A percentile compares a stretch with the other conserved stretches of the same genome.
phyloP scores from a whole-genome alignment of 2,329 filamentous ascomycete species.

The Sordariomycetes sp. region DNA sequence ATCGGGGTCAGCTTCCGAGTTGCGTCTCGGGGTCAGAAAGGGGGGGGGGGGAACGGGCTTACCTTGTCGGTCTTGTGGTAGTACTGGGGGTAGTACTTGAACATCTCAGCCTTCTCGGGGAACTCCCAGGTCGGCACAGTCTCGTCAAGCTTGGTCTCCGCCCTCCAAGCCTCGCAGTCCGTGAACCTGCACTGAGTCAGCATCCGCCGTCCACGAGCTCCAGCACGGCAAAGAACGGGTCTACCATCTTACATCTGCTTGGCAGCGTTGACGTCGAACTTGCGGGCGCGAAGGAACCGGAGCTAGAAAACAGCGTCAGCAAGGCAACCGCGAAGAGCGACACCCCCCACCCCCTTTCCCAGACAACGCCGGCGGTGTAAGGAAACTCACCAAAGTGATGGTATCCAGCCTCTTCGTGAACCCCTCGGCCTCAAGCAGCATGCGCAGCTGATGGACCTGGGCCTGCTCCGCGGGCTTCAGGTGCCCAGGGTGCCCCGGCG shows the following conservation, averaged over 20 bases:
- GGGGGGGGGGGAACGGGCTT: constrained; percentile 7
- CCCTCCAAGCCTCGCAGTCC: constrained; percentile 83
- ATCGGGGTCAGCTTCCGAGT: neutral
- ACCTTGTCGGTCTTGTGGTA: constrained; percentile 95
- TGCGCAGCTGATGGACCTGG: constrained; percentile 72
- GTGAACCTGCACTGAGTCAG: constrained; percentile 54
- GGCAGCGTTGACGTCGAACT: constrained; percentile 75
- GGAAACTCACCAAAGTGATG: constrained; percentile 60
- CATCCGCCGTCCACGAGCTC: neutral
- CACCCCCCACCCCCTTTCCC: neutral
- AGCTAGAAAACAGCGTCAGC: constrained; percentile 33
- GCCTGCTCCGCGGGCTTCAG: constrained; percentile 80
- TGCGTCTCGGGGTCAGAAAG: neutral
- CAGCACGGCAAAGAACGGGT: neutral
- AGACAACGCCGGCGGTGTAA: neutral
- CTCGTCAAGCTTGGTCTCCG: constrained; percentile 72
- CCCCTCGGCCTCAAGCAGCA: constrained; percentile 72
- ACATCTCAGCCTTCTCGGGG: constrained; percentile 69
- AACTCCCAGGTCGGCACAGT: constrained; percentile 75
- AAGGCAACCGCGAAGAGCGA: neutral
- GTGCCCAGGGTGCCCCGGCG: constrained; percentile 75
- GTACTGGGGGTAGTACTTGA: constrained; percentile 93
- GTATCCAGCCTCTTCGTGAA: constrained; percentile 81
- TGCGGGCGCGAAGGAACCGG: constrained; percentile 84
- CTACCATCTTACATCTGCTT: constrained; percentile 66